Conservation (phyloP, 306 rosid genomes). For the Biancaea sappan region DNA sequence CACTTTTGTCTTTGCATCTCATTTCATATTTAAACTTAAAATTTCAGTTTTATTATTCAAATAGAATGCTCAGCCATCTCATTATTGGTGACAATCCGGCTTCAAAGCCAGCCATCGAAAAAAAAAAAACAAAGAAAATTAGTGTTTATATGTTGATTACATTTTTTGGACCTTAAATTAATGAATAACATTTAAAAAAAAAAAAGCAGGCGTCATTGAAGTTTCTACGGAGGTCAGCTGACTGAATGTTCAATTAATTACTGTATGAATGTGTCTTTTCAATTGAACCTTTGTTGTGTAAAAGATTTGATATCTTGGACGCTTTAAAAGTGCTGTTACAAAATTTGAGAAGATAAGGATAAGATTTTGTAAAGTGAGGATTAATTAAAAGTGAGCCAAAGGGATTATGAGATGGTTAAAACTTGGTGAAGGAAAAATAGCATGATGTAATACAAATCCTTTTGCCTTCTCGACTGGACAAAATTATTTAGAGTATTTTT, state of each 20-base stretch:
- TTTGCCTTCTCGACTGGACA: not conserved
- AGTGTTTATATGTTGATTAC: not conserved
- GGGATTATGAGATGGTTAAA: slow-evolving; percentile 18
- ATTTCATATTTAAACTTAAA: slow-evolving; percentile 32
- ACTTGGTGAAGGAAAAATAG: not conserved
- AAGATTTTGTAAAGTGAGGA: slow-evolving; percentile 14
- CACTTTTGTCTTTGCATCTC: slow-evolving; percentile 17
- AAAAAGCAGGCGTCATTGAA: slow-evolving; percentile 7
- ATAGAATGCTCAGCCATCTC: slow-evolving; percentile 7
- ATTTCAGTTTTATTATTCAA: not conserved
- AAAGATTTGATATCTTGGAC: slow-evolving; percentile 15
- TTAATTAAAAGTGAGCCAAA: slow-evolving; percentile 23
- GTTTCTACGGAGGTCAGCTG: slow-evolving; percentile 3
- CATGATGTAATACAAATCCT: not conserved
- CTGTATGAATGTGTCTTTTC: not conserved
- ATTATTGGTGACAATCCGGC: not conserved
- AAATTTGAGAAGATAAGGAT: slow-evolving; percentile 23
- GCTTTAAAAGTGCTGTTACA: not conserved
- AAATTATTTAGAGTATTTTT: too few relatives aligned
- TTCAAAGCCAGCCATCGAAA: not conserved
- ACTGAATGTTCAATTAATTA: not conserved
- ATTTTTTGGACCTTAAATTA: not conserved
- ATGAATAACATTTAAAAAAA: not conserved
- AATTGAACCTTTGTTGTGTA: not conserved
- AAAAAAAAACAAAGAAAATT: not conserved